Percentiles rank a stretch among this genome's conserved stretches.
phyloP scores from a whole-genome alignment of 1,284 basidiomycete genomes.

The Phylloporus gajari region DNA sequence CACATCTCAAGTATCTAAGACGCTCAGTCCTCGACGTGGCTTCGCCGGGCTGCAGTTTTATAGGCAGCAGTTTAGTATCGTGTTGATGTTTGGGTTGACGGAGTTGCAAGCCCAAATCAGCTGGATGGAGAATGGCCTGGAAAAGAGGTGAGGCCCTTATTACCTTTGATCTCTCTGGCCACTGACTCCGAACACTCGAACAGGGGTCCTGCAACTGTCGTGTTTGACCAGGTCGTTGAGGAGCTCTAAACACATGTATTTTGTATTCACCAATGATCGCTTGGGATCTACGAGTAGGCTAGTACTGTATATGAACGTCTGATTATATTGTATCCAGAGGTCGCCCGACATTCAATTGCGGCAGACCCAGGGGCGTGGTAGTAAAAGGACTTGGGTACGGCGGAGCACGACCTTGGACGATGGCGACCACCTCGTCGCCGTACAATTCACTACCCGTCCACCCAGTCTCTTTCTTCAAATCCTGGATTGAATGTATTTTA shows the following conservation, averaged over 20 bases:
- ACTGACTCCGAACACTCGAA: constrained; percentile 17
- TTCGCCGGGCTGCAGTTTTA: constrained; percentile 49
- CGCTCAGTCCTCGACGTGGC: constrained; percentile 44
- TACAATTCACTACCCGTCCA: constrained; percentile 14
- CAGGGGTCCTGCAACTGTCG: constrained; percentile 45
- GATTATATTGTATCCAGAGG: no score
- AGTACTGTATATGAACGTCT: no score
- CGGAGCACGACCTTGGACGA: background rate
- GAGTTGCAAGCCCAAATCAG: constrained; percentile 56
- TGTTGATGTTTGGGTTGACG: constrained; percentile 61
- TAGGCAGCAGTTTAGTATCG: constrained; percentile 55
- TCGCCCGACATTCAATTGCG: no score
- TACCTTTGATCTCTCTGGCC: no score
- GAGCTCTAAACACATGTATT: constrained; percentile 30
- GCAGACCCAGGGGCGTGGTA: constrained; percentile 6
- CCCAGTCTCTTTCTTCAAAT: constrained; percentile 19
- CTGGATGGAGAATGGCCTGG: constrained; percentile 54
- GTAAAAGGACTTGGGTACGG: background rate
- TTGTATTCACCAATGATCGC: background rate
- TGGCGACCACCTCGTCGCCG: constrained; percentile 17
- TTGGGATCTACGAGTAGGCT: constrained; percentile 46
- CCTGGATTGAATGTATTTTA: no score
- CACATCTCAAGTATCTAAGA: constrained; percentile 46
- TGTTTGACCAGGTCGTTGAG: constrained; percentile 47
- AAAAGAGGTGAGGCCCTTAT: constrained; percentile 32